Evolutionary conservation across 75 land plant genomes (phyloP), one percentile per base, ranked within the genome.

Genomic region (Picea sitchensis): DNA sequence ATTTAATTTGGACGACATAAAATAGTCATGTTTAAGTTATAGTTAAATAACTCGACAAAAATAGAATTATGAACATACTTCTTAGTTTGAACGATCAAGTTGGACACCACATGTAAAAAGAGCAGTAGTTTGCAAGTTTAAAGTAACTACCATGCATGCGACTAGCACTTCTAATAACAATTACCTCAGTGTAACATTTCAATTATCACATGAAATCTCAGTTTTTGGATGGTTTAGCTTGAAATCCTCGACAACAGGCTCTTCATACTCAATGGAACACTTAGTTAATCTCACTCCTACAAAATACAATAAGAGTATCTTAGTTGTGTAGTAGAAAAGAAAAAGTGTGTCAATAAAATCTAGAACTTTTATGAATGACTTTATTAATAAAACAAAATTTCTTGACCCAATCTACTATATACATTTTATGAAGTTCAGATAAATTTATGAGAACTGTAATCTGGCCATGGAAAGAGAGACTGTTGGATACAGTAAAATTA

Each of bases 191-290:
- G 94, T 91, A 57, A 94, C 97, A 80, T 96, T 96, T 26, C 26
- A 96, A 77, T 96, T 96, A 71, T 94, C 92, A 14, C 86, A 81
- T 61, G 92, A 94, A 80, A 94, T 83, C 21, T 85, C 75, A 0
- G 97, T 78, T 59, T 86, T 87, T 32, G 95, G 93, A 90, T 96
- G 99, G 81, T 96, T 96, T 51, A 90, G 83, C 69, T 86, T 88
- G 81, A 94, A 96, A 31, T 96, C 99, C 9, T 91, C 91, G 47
- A 92, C 92, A 82, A 96, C 97, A 77, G 95, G 87, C 31, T 92
- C 84, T 68, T 96, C 99, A 87, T 96, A 96, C 84, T 96, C 99
- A 74, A 96, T 96, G 12, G 99, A 95, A 96, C 99, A 96, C 80
- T 94, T 96, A 38, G 99, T 92, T 13, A 60, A 17, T 20, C 89